Evolutionary conservation across 208 protist genomes (phyloP).

Genomic region (Trypanosoma cruzi): DNA sequence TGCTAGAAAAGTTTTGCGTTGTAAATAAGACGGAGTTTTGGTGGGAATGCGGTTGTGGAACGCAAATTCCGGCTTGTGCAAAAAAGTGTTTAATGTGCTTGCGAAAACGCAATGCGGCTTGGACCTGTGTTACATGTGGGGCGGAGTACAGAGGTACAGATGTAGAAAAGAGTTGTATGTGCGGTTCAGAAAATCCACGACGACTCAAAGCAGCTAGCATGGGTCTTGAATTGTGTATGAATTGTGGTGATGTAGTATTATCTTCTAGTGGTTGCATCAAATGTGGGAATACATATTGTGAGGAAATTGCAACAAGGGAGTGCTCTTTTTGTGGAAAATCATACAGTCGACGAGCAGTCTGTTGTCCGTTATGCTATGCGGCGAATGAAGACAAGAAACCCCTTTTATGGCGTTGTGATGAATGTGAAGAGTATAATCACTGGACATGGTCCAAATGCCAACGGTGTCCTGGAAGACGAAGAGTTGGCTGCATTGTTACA

Average conservation of each 20-base stretch:
- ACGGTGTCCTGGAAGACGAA: slow-evolving; percentile 39
- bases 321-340: slow-evolving; percentile 42
- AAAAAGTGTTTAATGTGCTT: slow-evolving; percentile 69
- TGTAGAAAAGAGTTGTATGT: slow-evolving; percentile 19
- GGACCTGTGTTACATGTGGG: slow-evolving; percentile 54
- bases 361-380: slow-evolving; percentile 68
- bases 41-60: slow-evolving; percentile 80
- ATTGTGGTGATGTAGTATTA: slow-evolving; percentile 40
- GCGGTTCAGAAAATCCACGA: slow-evolving; percentile 34
- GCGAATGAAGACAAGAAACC: slow-evolving; percentile 32
- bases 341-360: slow-evolving; percentile 43
- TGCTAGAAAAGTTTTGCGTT: slow-evolving; percentile 53
- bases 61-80: slow-evolving; percentile 47
- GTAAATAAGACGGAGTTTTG: slow-evolving; percentile 52
- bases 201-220: slow-evolving; percentile 1
- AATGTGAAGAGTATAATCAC: slow-evolving; percentile 59
- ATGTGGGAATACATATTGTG: slow-evolving; percentile 26
- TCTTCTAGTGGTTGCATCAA: slow-evolving; percentile 24
- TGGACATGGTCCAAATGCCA: slow-evolving; percentile 73
- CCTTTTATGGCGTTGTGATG: slow-evolving; percentile 70
- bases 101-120: slow-evolving; percentile 38
- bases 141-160: slow-evolving; percentile 15
- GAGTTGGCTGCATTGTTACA: slow-evolving; percentile 33
- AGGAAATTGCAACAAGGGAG: slow-evolving; percentile 3
- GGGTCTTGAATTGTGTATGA: slow-evolving; percentile 30